Evolutionary conservation across 257 asterid genomes (phyloP).

Genomic region (Plantago ovata): DNA sequence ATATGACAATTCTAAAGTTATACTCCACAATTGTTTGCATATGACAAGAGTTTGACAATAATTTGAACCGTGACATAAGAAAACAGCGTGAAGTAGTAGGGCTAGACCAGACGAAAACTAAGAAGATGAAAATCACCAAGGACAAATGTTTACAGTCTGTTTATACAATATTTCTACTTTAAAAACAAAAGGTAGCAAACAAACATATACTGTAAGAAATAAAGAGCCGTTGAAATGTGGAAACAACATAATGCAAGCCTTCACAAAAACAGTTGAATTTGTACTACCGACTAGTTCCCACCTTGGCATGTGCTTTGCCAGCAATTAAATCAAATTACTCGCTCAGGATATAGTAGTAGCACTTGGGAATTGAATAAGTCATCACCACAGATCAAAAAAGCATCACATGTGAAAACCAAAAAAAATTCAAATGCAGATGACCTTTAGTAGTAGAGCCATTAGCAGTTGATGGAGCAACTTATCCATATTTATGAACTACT

Average conservation of each 20-base stretch:
- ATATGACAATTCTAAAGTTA: neutral
- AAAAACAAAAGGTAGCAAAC: constrained; percentile 3
- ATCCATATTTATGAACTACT: too few species aligned
- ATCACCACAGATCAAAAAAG: neutral
- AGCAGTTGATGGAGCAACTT: too few species aligned
- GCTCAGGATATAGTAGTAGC: too few species aligned
- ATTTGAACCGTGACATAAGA: constrained; percentile 5
- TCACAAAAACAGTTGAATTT: constrained; percentile 1
- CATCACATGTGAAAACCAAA: neutral
- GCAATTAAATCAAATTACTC: constrained; percentile 1
- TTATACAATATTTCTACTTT: neutral
- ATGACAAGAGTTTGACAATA: neutral
- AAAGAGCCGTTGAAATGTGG: constrained; percentile 16
- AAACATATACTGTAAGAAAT: neutral
- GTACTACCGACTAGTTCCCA: constrained; percentile 1
- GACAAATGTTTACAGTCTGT: constrained; percentile 19
- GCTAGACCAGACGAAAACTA: constrained; percentile 4
- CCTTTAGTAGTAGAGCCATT: too few species aligned
- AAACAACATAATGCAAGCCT: constrained; percentile 14
- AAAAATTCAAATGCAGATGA: neutral
- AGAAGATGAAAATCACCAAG: constrained; percentile 9
- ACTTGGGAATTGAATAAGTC: too few species aligned
- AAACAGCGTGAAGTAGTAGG: constrained; percentile 4
- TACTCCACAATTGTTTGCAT: neutral
- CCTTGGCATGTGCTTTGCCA: constrained; percentile 16